These are phyloP conservation scores for Melampsora occidentalis DNA, from an alignment of 1,284 basidiomycete genomes.

Conservation along the genomic window DNA sequence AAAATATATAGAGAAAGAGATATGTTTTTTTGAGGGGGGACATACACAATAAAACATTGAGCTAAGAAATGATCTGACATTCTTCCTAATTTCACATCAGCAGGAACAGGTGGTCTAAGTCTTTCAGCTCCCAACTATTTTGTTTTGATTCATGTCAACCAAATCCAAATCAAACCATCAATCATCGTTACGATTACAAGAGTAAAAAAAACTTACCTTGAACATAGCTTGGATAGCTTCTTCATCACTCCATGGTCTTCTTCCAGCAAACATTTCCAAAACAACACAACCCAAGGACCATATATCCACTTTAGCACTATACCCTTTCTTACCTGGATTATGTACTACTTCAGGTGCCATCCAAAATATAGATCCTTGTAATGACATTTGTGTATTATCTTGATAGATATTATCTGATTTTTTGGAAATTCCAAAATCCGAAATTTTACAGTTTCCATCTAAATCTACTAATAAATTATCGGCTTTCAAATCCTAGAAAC, in stretches of 20 bases:
- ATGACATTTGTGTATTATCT: constrained; percentile 68
- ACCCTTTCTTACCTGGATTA: constrained; percentile 67
- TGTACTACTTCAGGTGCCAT: constrained; percentile 97
- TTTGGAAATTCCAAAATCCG: constrained; percentile 96
- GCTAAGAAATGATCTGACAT: constrained; percentile 81
- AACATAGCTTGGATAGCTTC: constrained; percentile 90
- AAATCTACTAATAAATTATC: constrained; percentile 97
- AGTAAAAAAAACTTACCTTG: constrained; percentile 62
- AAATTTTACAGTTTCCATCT: constrained; percentile 92
- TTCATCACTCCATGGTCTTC: constrained; percentile 85
- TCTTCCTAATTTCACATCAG: constrained; percentile 70
- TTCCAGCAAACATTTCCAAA: constrained; percentile 95
- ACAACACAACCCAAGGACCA: constrained; percentile 98
- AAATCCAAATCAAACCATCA: constrained; percentile 6
- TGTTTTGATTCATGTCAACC: not conserved
- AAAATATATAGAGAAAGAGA: too few species aligned
- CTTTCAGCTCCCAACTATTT: constrained; percentile 73
- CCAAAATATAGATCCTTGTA: constrained; percentile 97
- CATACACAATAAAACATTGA: constrained; percentile 84
- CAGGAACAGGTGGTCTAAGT: constrained; percentile 81
- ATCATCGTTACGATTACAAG: not conserved
- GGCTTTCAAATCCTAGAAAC: constrained; percentile 80
- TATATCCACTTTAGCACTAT: constrained; percentile 95
- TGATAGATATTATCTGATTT: constrained; percentile 74
- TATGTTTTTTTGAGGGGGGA: constrained; percentile 35